Base-by-base conservation (phyloP, 2,329 filamentous ascomycete genomes). In the Spiromastix sp. region DNA sequence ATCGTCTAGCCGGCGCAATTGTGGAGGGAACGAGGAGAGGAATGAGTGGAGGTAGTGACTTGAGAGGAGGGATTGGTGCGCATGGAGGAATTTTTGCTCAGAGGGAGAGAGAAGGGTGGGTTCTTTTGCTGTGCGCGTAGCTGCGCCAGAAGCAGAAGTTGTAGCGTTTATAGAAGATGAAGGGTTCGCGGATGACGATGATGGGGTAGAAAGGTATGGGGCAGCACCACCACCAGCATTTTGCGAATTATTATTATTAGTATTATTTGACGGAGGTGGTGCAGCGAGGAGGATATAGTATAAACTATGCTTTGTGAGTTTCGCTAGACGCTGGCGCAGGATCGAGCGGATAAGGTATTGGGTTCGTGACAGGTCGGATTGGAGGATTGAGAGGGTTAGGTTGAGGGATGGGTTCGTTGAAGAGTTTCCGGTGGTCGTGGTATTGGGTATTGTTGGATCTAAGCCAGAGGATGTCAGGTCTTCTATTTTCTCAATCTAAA, bases 291-390 rank as follows among this genome's bases (percentile, higher is more conserved):
- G 51, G 10, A 59, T 50, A 42, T 63, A 63, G 46, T 59, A 50
- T 54, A 85, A 83, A 38, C 57, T 59, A 47, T 60, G 51, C 39
- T 57, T 58, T 19, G 61, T 60, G 38, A 67, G 51, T 72, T 98
- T 96, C 36, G 83, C 77, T 38, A 96, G 78, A n/a, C 91, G 72
- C 7, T 83, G 79, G 35, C 93, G 73, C 37, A 98, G 61, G 45
- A 89, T 81, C 45, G 82, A 81, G 41, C 91, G 73, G 12, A 96
- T 74, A 15, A 98, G 70, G 53, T 86, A 98, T 63, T 94, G 94
- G 62, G 84, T 93, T 30, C 91, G 72, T 57, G 95, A 87, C 36
- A 98, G 74, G 63, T 98, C 91, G 5, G 93, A 96, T 66, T 98
- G 91, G 36, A 95, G 79, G 42, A 98, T 81, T 32, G 95, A 94